Evolutionary conservation across 2,329 filamentous ascomycete genomes (phyloP).

Genomic region (Hawksworthiomyces lignivorus): DNA sequence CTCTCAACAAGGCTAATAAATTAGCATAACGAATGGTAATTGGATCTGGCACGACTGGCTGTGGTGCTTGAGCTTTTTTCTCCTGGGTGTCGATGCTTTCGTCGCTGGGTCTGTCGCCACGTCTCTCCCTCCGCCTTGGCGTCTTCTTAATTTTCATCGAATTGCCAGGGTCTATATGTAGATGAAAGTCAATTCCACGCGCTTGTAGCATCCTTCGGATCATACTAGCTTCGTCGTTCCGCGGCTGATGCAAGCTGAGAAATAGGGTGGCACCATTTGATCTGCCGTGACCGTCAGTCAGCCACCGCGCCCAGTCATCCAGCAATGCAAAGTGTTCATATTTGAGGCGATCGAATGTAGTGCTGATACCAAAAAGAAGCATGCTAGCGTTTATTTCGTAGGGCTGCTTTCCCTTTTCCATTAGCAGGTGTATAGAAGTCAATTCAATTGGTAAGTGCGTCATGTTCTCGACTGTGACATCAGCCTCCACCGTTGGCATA

Average conservation of each 20-base stretch:
- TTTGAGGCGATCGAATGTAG: conserved; percentile 32
- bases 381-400: conserved; percentile 32
- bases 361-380: conserved; percentile 35
- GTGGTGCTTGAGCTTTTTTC: too few species aligned
- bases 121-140: too few species aligned
- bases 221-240: conserved; percentile 23
- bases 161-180: conserved; percentile 15
- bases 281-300: conserved; percentile 31
- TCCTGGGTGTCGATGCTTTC: too few species aligned
- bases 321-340: conserved; percentile 31
- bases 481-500: too few species aligned
- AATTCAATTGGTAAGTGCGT: too few species aligned
- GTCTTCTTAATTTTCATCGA: too few species aligned
- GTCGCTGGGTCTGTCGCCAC: too few species aligned
- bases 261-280: conserved; percentile 37
- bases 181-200: conserved; percentile 32
- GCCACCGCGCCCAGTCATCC: conserved; percentile 37
- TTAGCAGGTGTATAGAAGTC: too few species aligned
- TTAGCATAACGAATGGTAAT: conserved; percentile 13
- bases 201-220: conserved; percentile 24
- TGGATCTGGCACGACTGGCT: conserved; percentile 9
- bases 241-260: conserved; percentile 33
- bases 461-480: too few species aligned
- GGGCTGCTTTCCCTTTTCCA: too few species aligned
- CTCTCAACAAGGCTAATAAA: conserved; percentile 1